These are phyloP conservation scores for Xerophyta viscosa DNA, from an alignment of 106 monocot genomes.

Conservation along the genomic window DNA sequence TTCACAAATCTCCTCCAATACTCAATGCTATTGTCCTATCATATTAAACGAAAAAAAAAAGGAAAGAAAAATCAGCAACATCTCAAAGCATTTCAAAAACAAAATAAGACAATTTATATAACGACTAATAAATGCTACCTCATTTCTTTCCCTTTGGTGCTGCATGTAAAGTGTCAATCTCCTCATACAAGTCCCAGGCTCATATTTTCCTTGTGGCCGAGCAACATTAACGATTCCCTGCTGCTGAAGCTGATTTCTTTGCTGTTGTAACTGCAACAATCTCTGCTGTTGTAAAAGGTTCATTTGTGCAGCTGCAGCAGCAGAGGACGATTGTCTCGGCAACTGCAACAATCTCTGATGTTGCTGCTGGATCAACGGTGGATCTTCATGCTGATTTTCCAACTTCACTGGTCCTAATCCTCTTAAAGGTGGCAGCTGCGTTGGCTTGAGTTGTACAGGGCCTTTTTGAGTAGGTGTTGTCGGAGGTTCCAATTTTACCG, in stretches of 20 bases:
- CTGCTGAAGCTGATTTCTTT: slow-evolving; percentile 33
- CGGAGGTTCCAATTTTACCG: too few relatives aligned
- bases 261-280: slow-evolving; percentile 30
- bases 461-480: too few relatives aligned
- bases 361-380: slow-evolving; percentile 32
- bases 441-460: slow-evolving; percentile 31
- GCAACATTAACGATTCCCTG: slow-evolving; percentile 32
- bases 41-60: too few relatives aligned
- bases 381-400: slow-evolving; percentile 27
- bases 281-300: slow-evolving; percentile 33
- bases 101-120: not conserved
- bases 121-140: slow-evolving; percentile 29
- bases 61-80: too few relatives aligned
- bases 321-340: slow-evolving; percentile 17
- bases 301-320: slow-evolving; percentile 27
- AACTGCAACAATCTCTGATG: slow-evolving; percentile 22
- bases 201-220: slow-evolving; percentile 67
- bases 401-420: slow-evolving; percentile 47
- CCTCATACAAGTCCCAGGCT: slow-evolving; percentile 84
- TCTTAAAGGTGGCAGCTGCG: slow-evolving; percentile 23
- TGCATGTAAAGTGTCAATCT: slow-evolving; percentile 93
- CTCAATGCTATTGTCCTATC: slow-evolving; percentile 94
- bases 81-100: too few relatives aligned
- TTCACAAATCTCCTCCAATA: slow-evolving; percentile 76
- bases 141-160: slow-evolving; percentile 73